A percentile compares a stretch with the other conserved stretches of the same genome.
phyloP scores from a whole-genome alignment of 768 basidiomycete species.

The Phylloporus sp. region DNA sequence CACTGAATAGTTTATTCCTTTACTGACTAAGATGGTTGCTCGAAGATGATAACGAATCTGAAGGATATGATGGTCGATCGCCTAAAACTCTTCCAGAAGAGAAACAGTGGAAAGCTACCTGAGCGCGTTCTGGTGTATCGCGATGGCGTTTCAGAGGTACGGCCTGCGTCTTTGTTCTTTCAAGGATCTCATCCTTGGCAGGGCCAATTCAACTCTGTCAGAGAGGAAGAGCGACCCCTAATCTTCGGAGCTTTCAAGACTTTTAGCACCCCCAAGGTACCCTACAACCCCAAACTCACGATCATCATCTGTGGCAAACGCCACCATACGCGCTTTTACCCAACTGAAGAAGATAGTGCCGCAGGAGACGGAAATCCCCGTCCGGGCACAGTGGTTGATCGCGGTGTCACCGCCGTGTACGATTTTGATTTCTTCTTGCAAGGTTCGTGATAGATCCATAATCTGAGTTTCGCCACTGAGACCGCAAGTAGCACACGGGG shows the following conservation, averaged over 20 bases:
- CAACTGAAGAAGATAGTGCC: conserved; percentile 39
- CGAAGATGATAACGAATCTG: conserved; percentile 46
- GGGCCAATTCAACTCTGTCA: conserved; percentile 47
- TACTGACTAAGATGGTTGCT: neutral
- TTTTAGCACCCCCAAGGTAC: conserved; percentile 32
- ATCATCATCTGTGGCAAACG: conserved; percentile 56
- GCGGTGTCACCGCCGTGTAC: conserved; percentile 50
- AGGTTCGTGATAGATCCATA: conserved; percentile 24
- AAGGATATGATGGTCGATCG: conserved; percentile 46
- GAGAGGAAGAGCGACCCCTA: conserved; percentile 39
- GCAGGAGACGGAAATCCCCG: conserved; percentile 46
- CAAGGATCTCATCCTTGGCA: conserved; percentile 19
- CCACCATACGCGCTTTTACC: conserved; percentile 55
- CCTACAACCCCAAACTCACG: conserved; percentile 44
- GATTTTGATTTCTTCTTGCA: conserved; percentile 55
- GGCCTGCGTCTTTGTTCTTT: conserved; percentile 2
- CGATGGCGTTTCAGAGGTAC: conserved; percentile 78
- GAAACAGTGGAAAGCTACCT: conserved; percentile 36
- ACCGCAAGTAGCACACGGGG: conserved; percentile 34
- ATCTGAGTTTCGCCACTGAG: neutral
- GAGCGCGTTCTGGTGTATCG: conserved; percentile 49
- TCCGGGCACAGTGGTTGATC: conserved; percentile 52
- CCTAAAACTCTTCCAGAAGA: conserved; percentile 36
- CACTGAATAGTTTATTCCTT: neutral
- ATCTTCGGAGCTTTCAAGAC: conserved; percentile 39